Conservation (phyloP, 2,329 filamentous ascomycete genomes). For the Thielaviopsis populi region DNA sequence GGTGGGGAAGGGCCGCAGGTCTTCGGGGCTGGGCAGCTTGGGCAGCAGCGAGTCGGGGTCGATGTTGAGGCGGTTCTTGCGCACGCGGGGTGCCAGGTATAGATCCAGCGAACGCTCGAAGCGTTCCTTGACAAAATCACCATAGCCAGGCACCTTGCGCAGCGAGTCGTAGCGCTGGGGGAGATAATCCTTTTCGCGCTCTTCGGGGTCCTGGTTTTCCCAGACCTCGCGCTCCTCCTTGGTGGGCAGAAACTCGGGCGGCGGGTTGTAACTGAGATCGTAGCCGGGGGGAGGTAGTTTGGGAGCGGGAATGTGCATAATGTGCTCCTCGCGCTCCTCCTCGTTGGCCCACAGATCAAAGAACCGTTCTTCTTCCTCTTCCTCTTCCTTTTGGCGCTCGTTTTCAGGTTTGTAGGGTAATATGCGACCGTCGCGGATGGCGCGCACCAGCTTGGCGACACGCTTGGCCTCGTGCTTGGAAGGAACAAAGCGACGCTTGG, state of each 20-base stretch:
- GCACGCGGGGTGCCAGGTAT: slow-evolving; percentile 81
- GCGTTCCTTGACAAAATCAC: slow-evolving; percentile 79
- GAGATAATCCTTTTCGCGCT: slow-evolving; percentile 77
- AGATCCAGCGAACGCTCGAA: slow-evolving; percentile 93
- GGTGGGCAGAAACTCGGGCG: slow-evolving; percentile 81
- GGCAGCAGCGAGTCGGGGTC: slow-evolving; percentile 85
- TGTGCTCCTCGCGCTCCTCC: slow-evolving; percentile 61
- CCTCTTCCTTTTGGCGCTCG: slow-evolving; percentile 51
- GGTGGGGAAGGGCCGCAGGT: slow-evolving; percentile 88
- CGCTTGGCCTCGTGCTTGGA: slow-evolving; percentile 95
- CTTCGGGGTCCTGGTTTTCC: slow-evolving; percentile 77
- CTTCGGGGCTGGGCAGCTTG: slow-evolving; percentile 82
- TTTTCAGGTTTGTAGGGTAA: slow-evolving; percentile 70
- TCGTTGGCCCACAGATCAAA: slow-evolving; percentile 97
- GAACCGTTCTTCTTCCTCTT: slow-evolving; percentile 53
- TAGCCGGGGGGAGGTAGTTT: slow-evolving; percentile 89
- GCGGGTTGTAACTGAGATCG: slow-evolving; percentile 92
- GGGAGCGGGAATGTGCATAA: slow-evolving; percentile 89
- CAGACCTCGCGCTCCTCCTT: slow-evolving; percentile 70
- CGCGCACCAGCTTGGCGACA: slow-evolving; percentile 92
- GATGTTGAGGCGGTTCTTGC: slow-evolving; percentile 90
- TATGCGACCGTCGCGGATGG: slow-evolving; percentile 87
- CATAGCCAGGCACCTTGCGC: slow-evolving; percentile 84
- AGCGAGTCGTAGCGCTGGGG: slow-evolving; percentile 70
- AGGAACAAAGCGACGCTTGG: slow-evolving; percentile 86